Evolutionary conservation across 257 asterid species (phyloP), one percentile per base, ranked within the genome.

Genomic region (Ilex asprella): DNA sequence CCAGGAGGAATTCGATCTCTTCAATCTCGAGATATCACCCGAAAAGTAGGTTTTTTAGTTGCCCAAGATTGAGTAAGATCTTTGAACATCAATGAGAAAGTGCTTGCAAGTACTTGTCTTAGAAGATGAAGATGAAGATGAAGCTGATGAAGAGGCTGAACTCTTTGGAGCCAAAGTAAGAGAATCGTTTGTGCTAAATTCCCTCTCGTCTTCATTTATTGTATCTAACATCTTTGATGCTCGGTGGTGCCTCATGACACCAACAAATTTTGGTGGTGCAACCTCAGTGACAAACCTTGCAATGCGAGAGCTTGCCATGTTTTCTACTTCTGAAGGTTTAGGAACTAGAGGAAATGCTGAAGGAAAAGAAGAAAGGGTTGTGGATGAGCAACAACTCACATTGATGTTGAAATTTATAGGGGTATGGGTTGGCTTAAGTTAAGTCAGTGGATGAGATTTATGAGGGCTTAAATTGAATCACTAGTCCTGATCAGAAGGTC

Each of bases 201-300:
- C 95, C 64, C 62, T 86, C 60, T 87, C 93, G 35, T 86, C 95
- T 62, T 87, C 92, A 2, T 82, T 78, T n/a, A 84, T 84, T 13
- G 93, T 84, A n/a, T 87, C 95, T 30, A 87, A 65, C 83, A 80
- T 76, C 69, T 80, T 77, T 3, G 86, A 74, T 55, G 82, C 70
- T 56, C 79, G 65, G 14, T 74, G 80, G n/a, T 74, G 79, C 70
- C 89, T 78, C 79, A 78, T 75, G 3, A 78, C 78, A 39, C 69
- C 71, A 31, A 78, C 77, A 14, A 82, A 67, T 21, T 78, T 90
- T 10, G 93, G 84, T 0, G 95, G 95, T 14, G 93, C 90, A 9
- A 59, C 85, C 52, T 84, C 86, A 0, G 74, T 80, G 6, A 80
- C 70, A 31, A 84, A 82, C 64, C 88, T 71, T 1, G 81, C 87